Conservation (phyloP, 441 rosid genomes). For the Hypseocharis bilobata region DNA sequence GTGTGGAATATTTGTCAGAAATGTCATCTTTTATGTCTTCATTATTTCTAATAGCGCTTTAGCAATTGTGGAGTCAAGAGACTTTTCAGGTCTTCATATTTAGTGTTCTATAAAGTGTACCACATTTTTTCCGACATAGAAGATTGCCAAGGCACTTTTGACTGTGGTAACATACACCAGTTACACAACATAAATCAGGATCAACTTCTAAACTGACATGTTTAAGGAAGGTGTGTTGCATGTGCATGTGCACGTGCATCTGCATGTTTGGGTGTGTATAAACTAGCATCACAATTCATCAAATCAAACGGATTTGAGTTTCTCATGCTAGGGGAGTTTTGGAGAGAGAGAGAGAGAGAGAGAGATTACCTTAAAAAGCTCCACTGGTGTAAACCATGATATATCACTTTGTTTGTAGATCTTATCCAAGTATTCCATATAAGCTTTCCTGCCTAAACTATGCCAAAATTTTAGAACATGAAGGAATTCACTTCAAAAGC, state of each 20-base stretch:
- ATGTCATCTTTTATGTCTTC: not conserved
- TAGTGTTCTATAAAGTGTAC: not conserved
- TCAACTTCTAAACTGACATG: not conserved
- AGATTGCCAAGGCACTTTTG: not conserved
- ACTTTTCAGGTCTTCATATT: too few species aligned
- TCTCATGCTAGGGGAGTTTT: not conserved
- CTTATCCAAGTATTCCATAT: conserved; percentile 65
- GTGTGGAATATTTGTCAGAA: too few species aligned
- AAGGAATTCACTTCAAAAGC: not conserved
- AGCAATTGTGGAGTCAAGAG: not conserved
- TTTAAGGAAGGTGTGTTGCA: not conserved
- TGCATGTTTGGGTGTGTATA: too few species aligned
- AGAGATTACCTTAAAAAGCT: conserved; percentile 72
- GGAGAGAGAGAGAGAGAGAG: not conserved
- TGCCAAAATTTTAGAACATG: not conserved
- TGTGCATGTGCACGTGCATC: too few species aligned
- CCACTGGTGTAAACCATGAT: conserved; percentile 96
- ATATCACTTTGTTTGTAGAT: conserved; percentile 76
- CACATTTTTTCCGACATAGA: not conserved
- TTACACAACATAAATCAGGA: not conserved
- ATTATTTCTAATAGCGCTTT: not conserved
- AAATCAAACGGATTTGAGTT: too few species aligned
- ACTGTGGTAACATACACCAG: not conserved
- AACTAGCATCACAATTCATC: too few species aligned
- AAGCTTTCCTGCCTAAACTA: conserved; percentile 66